phyloP scores from a whole-genome alignment of 345 rosid genomes.

The Salix arbutifolia region DNA sequence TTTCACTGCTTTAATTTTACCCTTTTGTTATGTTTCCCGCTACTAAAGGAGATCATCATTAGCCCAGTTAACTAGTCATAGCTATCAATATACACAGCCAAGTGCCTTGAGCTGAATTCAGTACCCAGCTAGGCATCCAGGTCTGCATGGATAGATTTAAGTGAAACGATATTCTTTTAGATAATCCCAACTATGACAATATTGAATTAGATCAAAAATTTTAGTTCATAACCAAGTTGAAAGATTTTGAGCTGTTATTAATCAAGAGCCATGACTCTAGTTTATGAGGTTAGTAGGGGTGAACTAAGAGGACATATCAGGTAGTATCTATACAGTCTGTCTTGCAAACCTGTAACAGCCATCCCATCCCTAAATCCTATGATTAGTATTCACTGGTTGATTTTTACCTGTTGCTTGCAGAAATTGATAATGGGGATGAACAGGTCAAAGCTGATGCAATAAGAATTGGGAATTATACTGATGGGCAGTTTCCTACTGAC shows the following conservation, averaged over 20 bases:
- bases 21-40: background rate
- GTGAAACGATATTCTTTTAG: background rate
- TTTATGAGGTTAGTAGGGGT: background rate
- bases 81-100: background rate
- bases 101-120: background rate
- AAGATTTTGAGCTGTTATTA: background rate
- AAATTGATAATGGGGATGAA: conserved; percentile 81
- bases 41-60: background rate
- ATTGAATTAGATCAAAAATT: background rate
- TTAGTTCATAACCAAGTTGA: background rate
- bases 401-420: conserved; percentile 34
- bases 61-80: background rate
- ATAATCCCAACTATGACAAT: background rate
- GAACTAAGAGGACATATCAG: background rate
- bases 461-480: conserved; percentile 60
- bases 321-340: background rate
- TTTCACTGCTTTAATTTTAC: background rate
- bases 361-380: background rate
- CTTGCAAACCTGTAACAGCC: background rate
- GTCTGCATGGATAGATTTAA: background rate
- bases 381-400: conserved; percentile 8
- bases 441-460: conserved; percentile 93
- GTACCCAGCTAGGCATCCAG: background rate
- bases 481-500: conserved; percentile 75
- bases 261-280: background rate